phyloP scores from a whole-genome alignment of 2,329 filamentous ascomycete species.

The Xylariaceae sp. region DNA sequence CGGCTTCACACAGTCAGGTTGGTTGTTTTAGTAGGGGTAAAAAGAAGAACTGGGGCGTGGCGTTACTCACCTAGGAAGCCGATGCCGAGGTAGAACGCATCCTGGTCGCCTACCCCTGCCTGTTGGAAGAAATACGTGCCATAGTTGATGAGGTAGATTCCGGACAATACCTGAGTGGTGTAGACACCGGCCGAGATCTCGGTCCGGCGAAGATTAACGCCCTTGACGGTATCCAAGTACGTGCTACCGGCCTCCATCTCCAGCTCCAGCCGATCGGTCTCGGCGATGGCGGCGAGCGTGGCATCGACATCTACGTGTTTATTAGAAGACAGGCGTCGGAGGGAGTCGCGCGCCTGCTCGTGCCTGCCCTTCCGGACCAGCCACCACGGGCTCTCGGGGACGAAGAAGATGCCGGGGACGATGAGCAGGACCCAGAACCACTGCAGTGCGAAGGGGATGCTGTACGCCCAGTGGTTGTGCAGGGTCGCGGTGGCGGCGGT shows the following conservation, averaged over 20 bases:
- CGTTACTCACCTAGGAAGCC: constrained; percentile 37
- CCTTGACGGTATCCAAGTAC: constrained; percentile 47
- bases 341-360: constrained; percentile 36
- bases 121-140: constrained; percentile 57
- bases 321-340: constrained; percentile 40
- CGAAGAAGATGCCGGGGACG: constrained; percentile 40
- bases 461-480: constrained; percentile 43
- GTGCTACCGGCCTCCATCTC: constrained; percentile 43
- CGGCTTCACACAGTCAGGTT: constrained; percentile 25
- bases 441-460: constrained; percentile 44
- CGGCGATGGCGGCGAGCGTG: constrained; percentile 49
- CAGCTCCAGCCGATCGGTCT: constrained; percentile 53
- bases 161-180: constrained; percentile 58
- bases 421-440: constrained; percentile 46
- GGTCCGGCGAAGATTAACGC: constrained; percentile 45
- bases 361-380: constrained; percentile 38
- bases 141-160: constrained; percentile 60
- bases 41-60: neutral
- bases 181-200: constrained; percentile 57
- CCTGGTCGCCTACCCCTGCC: constrained; percentile 44
- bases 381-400: constrained; percentile 48
- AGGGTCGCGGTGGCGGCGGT: constrained; percentile 38
- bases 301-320: constrained; percentile 43
- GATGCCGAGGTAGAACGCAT: constrained; percentile 51
- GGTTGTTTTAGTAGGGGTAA: too few species aligned